Percentiles rank a stretch among this genome's conserved stretches.
phyloP scores from a whole-genome alignment of 192 early-diverging fungal genomes.

The Phycomyces nitens region DNA sequence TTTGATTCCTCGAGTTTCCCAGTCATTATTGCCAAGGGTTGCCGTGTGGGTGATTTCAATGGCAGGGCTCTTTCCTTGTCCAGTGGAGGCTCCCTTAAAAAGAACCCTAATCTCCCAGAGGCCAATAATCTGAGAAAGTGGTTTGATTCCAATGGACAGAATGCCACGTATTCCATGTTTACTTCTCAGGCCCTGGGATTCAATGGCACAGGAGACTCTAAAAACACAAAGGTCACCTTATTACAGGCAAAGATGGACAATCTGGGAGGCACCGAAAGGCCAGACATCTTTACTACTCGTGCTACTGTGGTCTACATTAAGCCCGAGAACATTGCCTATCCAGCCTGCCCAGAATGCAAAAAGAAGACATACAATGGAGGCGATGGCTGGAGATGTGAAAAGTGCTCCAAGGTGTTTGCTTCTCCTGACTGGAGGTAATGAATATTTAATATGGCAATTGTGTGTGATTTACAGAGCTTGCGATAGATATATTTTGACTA shows the following conservation, averaged over 20 bases:
- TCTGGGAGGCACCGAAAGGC: conserved; percentile 21
- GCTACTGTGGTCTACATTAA: conserved; percentile 76
- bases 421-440: conserved; percentile 57
- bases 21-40: conserved; percentile 82
- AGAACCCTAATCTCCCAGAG: conserved; percentile 79
- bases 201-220: too few relatives aligned
- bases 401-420: conserved; percentile 69
- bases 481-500: conserved; percentile 64
- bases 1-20: conserved; percentile 50
- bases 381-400: conserved; percentile 86
- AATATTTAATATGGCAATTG: too few relatives aligned
- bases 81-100: conserved; percentile 39
- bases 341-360: conserved; percentile 86
- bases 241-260: conserved; percentile 2
- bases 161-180: background rate
- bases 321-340: conserved; percentile 69
- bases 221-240: conserved; percentile 3
- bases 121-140: conserved; percentile 71
- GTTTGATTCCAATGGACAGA: conserved; percentile 13
- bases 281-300: conserved; percentile 71
- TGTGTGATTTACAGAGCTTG: too few relatives aligned
- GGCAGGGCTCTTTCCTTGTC: conserved; percentile 61
- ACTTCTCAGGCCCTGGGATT: background rate
- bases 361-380: conserved; percentile 82
- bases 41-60: conserved; percentile 84